Conservation (phyloP, 148 eudicot genomes). For the Amaranthus hypochondriacus region DNA sequence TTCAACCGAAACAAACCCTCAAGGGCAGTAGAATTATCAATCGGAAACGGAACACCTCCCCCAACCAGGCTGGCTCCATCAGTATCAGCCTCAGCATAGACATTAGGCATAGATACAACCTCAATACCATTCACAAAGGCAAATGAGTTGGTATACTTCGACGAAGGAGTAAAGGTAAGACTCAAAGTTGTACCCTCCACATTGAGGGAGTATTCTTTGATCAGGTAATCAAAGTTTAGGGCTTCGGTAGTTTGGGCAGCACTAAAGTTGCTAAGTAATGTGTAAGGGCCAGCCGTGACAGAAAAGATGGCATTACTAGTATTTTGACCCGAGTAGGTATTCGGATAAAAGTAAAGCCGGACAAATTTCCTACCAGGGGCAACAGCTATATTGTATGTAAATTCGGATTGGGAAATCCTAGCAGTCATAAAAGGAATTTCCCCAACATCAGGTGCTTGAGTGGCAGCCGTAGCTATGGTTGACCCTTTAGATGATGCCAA, state of each 20-base stretch:
- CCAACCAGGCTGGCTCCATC: conserved; percentile 45
- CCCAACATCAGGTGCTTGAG: conserved; percentile 59
- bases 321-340: conserved; percentile 41
- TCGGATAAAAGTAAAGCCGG: conserved; percentile 77
- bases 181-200: conserved; percentile 42
- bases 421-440: conserved; percentile 75
- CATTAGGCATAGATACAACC: conserved; percentile 70
- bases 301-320: conserved; percentile 58
- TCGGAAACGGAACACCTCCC: conserved; percentile 18
- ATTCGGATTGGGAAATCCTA: conserved; percentile 55
- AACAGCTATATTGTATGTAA: conserved; percentile 71
- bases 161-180: conserved; percentile 66
- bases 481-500: conserved; percentile 34
- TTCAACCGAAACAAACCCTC: conserved; percentile 68
- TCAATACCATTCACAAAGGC: conserved; percentile 94
- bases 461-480: conserved; percentile 37
- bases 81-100: conserved; percentile 41
- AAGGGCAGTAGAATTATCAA: conserved; percentile 67
- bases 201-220: conserved; percentile 65
- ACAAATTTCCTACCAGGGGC: conserved; percentile 71
- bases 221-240: conserved; percentile 51
- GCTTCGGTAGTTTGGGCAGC: conserved; percentile 63
- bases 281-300: conserved; percentile 48
- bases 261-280: conserved; percentile 81
- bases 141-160: conserved; percentile 42